A percentile compares a stretch with the other conserved stretches of the same genome.
Evolutionary conservation across 1,284 basidiomycete species (phyloP).

Genomic region (Sparassis latifolia): DNA sequence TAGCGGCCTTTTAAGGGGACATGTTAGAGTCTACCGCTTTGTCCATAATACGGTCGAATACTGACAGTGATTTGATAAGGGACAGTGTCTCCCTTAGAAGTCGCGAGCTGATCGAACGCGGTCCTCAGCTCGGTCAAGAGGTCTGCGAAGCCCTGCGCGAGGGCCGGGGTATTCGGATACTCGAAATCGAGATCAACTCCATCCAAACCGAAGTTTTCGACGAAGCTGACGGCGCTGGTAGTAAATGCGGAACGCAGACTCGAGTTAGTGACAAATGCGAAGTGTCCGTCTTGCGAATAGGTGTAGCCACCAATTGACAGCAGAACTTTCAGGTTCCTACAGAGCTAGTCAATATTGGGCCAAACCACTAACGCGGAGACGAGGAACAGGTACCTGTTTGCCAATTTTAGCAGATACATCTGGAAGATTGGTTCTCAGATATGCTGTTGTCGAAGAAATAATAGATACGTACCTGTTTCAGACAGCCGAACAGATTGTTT

Average conservation of each 20-base stretch:
- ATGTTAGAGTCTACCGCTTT: not conserved
- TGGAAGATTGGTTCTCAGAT: conserved; percentile 10
- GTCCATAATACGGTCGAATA: not conserved
- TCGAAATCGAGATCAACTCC: conserved; percentile 76
- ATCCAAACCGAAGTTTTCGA: conserved; percentile 87
- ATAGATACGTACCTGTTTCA: conserved; percentile 66
- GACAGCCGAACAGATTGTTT: conserved; percentile 80
- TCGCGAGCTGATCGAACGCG: conserved; percentile 45
- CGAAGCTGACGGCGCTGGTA: conserved; percentile 57
- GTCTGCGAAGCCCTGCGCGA: conserved; percentile 54
- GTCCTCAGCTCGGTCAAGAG: conserved; percentile 50
- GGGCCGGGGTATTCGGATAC: conserved; percentile 44
- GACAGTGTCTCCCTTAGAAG: conserved; percentile 49
- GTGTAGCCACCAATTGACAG: conserved; percentile 77
- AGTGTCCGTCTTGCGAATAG: conserved; percentile 62
- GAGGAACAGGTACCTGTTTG: conserved; percentile 38
- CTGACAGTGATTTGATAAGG: conserved; percentile 53
- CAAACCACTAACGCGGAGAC: not conserved
- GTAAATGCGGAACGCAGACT: conserved; percentile 66
- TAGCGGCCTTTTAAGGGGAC: conserved; percentile 23
- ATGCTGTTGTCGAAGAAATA: not conserved
- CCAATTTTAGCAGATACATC: conserved; percentile 64
- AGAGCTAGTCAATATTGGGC: not conserved
- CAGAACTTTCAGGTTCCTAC: conserved; percentile 69
- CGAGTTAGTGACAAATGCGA: conserved; percentile 52